Base-by-base conservation (phyloP, 2,329 filamentous ascomycete species). In the Leptographium galeiforme region DNA sequence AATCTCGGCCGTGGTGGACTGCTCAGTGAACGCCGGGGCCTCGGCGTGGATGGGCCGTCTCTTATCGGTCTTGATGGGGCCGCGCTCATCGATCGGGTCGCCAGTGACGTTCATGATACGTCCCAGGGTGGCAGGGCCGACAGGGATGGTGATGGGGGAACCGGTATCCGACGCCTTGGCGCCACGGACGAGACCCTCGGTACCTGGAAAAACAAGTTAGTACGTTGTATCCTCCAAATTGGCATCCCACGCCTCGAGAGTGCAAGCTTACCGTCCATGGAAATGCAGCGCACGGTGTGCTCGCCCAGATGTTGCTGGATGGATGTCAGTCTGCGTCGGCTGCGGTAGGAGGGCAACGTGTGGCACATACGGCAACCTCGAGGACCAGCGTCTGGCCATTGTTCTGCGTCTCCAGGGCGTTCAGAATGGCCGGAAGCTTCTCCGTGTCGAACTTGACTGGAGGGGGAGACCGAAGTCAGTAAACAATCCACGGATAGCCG, bases 51-150 rank as follows among this genome's bases (percentile, higher is more conserved):
- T 98, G 62, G 93, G 87, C 43, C 82, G 74, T 71, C 74, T 80
- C 82, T 95, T 93, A 73, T 84, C 80, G 68, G 83, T 78, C 84
- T 96, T 96, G 81, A 98, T 89, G 64, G 93, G 93, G 64, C 93
- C 93, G 78, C 93, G 89, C 82, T 97, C 93, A 72, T 98, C 93
- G 76, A 98, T 97, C 70, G 93, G 93, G 76, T 98, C 91, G 83
- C 93, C 93, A 79, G 93, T 98, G 77, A 98, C 93, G 84, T 98
- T 98, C 79, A 98, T 90, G 82, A 98, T 98, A 79, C 93, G 93
- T 68, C 93, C 93, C 65, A 98, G 87, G 63, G 89, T 95, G 71
- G 78, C 87, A 70, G 82, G 81, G 67, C 93, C 93, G 74, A 97
- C 91, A 70, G 91, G 91, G 67, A 98, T 90, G 75, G 81, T 89